Evolutionary conservation across 2,329 filamentous ascomycete genomes (phyloP).

Genomic region (Talaromyces piceae): DNA sequence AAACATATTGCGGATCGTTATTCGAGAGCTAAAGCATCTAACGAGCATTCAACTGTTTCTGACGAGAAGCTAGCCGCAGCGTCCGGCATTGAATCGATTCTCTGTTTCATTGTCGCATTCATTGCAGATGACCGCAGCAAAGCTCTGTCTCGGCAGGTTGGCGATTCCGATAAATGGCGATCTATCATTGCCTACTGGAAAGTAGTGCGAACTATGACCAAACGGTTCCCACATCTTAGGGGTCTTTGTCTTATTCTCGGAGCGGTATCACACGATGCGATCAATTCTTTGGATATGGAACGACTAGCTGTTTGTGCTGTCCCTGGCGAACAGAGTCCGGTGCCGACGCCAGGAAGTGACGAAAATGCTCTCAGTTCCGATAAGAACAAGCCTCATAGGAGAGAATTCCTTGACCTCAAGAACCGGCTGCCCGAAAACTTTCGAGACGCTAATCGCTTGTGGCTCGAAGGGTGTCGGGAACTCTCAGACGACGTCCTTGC

Average conservation of each 20-base stretch:
- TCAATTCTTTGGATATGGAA: conserved; percentile 39
- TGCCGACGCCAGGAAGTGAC: conserved; percentile 39
- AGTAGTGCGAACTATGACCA: conserved; percentile 34
- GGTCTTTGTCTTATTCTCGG: conserved; percentile 40
- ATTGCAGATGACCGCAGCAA: conserved; percentile 36
- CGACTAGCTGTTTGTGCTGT: conserved; percentile 35
- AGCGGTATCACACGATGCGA: conserved; percentile 39
- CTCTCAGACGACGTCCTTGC: conserved; percentile 36
- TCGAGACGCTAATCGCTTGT: conserved; percentile 36
- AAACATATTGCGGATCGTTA: conserved; percentile 39
- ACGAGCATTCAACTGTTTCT: conserved; percentile 16
- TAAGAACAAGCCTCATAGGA: conserved; percentile 32
- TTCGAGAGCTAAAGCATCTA: conserved; percentile 20
- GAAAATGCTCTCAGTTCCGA: conserved; percentile 29
- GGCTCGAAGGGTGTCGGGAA: conserved; percentile 35
- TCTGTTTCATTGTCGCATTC: conserved; percentile 43
- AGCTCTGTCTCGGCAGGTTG: conserved; percentile 27
- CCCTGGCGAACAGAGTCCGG: conserved; percentile 31
- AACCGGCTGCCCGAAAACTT: conserved; percentile 34
- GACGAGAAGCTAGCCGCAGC: conserved; percentile 33
- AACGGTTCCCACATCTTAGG: conserved; percentile 33
- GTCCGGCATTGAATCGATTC: conserved; percentile 38
- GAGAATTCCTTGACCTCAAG: conserved; percentile 35
- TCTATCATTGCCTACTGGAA: conserved; percentile 42
- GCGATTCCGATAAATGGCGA: conserved; percentile 38